These are phyloP conservation scores for Trametes sanguinea DNA, from an alignment of 768 basidiomycete genomes.

Conservation along the genomic window DNA sequence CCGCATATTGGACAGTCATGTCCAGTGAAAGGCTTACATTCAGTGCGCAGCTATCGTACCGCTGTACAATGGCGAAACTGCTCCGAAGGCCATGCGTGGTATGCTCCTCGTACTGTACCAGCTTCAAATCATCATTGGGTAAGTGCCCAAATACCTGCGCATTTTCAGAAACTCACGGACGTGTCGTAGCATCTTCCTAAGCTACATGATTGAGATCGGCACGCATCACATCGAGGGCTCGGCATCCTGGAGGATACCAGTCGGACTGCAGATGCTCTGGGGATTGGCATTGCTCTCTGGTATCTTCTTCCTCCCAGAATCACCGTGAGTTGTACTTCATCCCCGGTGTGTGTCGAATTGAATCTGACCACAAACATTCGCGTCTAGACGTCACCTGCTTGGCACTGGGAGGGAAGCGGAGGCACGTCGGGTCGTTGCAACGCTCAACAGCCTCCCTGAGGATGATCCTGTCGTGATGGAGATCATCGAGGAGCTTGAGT, in stretches of 20 bases:
- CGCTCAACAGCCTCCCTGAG: conserved; percentile 61
- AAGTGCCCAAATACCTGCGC: conserved; percentile 16
- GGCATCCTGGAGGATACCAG: conserved; percentile 72
- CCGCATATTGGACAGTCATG: background rate
- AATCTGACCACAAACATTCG: background rate
- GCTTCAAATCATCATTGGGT: conserved; percentile 76
- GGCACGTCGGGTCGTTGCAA: conserved; percentile 64
- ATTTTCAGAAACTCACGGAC: background rate
- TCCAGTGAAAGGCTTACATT: background rate
- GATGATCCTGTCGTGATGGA: conserved; percentile 63
- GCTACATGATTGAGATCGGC: conserved; percentile 70
- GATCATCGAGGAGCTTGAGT: conserved; percentile 62
- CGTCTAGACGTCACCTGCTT: conserved; percentile 65
- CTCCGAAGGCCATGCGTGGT: conserved; percentile 74
- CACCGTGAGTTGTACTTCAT: conserved; percentile 51
- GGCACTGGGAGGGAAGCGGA: conserved; percentile 53
- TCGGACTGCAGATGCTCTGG: conserved; percentile 76
- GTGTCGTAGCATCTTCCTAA: conserved; percentile 60
- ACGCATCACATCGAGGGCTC: conserved; percentile 56
- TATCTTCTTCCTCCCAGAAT: conserved; percentile 77
- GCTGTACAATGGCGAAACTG: conserved; percentile 77
- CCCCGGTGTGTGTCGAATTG: background rate
- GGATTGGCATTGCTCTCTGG: conserved; percentile 67
- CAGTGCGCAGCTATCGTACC: conserved; percentile 30
- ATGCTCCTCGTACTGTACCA: conserved; percentile 74